Percentiles rank a stretch among this genome's conserved stretches.
phyloP scores from a whole-genome alignment of 306 rosid species.

The Acacia melanoxylon region DNA sequence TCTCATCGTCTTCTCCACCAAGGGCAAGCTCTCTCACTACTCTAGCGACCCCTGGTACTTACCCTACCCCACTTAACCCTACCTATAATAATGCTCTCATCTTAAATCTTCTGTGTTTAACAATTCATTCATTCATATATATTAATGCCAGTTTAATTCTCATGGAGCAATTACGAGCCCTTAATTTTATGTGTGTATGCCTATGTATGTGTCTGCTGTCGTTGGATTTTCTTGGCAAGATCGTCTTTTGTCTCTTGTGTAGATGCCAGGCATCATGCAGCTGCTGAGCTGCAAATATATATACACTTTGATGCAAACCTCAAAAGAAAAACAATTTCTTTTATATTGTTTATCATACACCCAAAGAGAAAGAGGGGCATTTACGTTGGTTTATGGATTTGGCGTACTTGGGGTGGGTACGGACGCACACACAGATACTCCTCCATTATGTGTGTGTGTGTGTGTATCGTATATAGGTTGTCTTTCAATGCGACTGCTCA shows the following conservation, averaged over 20 bases:
- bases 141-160: neutral
- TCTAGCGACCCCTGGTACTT: slow-evolving; percentile 73
- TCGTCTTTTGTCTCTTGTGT: neutral
- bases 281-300: neutral
- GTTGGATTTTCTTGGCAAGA: neutral
- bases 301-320: neutral
- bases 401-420: neutral
- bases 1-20: slow-evolving; percentile 79
- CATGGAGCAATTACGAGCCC: neutral
- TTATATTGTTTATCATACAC: too few relatives aligned
- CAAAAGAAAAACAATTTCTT: neutral
- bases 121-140: neutral
- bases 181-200: neutral
- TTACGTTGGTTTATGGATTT: neutral
- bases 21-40: slow-evolving; percentile 78
- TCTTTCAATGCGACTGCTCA: neutral
- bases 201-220: neutral
- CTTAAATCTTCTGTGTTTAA: neutral
- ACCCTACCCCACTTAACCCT: neutral
- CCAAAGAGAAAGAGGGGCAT: neutral
- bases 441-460: too few relatives aligned
- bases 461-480: neutral
- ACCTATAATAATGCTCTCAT: too few relatives aligned
- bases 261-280: neutral
- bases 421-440: neutral